Evolutionary conservation across 2,329 filamentous ascomycete genomes (phyloP).

Genomic region (Aspergillus sp.): DNA sequence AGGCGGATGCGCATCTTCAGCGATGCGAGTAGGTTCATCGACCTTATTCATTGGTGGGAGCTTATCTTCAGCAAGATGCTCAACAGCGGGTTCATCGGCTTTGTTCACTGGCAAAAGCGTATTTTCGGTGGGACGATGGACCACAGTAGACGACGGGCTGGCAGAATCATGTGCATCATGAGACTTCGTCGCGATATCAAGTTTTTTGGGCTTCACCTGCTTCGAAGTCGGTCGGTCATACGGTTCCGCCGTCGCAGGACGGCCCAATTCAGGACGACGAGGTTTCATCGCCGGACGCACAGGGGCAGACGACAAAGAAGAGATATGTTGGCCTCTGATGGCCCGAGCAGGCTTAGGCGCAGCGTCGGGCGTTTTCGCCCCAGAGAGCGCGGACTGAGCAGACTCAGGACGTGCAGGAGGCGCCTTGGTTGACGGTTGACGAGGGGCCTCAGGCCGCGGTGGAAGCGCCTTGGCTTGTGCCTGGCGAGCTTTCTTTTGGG

Average conservation of each 20-base stretch:
- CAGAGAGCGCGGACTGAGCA: slow-evolving; percentile 45
- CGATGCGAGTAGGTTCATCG: too few relatives aligned
- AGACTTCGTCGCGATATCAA: slow-evolving; percentile 22
- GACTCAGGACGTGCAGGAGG: slow-evolving; percentile 48
- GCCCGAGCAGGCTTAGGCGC: slow-evolving; percentile 21
- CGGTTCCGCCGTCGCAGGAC: slow-evolving; percentile 26
- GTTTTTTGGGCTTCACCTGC: slow-evolving; percentile 23
- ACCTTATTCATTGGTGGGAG: too few relatives aligned
- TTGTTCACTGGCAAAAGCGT: not conserved
- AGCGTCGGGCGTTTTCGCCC: slow-evolving; percentile 27
- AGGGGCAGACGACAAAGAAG: slow-evolving; percentile 50
- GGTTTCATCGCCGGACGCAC: slow-evolving; percentile 40
- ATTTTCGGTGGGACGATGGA: not conserved
- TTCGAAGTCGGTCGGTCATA: slow-evolving; percentile 41
- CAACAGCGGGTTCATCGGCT: not conserved
- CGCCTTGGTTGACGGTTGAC: too few relatives aligned
- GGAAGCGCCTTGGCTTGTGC: slow-evolving; percentile 28
- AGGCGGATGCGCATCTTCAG: too few relatives aligned
- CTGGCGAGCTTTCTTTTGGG: slow-evolving; percentile 57
- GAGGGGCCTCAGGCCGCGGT: not conserved
- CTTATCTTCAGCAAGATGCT: not conserved
- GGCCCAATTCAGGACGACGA: slow-evolving; percentile 27
- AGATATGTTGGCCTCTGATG: slow-evolving; percentile 23
- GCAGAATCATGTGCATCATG: slow-evolving; percentile 8
- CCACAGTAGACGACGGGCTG: slow-evolving; percentile 1